A percentile compares a stretch with the other conserved stretches of the same genome.
Conservation (phyloP, 306 rosid species). For the Astragalus membranaceus region DNA sequence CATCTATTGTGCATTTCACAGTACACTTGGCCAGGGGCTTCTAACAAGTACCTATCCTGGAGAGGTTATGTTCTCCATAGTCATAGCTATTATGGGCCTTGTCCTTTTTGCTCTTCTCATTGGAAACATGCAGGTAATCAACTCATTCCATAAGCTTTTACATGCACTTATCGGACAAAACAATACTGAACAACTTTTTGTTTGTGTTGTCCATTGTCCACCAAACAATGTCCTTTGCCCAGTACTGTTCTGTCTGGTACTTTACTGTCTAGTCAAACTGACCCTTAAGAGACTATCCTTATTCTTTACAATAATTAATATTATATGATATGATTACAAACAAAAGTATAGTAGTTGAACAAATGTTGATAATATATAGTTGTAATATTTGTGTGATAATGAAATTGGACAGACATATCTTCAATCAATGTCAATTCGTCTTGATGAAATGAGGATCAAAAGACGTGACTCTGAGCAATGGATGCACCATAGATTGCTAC, state of each 20-base stretch:
- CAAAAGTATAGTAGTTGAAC: no score
- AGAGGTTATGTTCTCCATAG: conserved; percentile 69
- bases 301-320: no score
- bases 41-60: conserved; percentile 59
- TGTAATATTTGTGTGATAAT: neutral
- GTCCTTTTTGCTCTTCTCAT: conserved; percentile 73
- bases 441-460: conserved; percentile 46
- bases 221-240: no score
- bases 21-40: conserved; percentile 91
- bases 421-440: conserved; percentile 37
- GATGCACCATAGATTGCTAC: conserved; percentile 20
- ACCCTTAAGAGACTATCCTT: no score
- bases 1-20: conserved; percentile 27
- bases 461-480: conserved; percentile 24
- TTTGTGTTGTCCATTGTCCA: no score
- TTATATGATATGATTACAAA: no score
- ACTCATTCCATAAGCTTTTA: neutral
- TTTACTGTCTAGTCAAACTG: no score
- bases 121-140: conserved; percentile 87
- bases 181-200: no score
- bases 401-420: conserved; percentile 34
- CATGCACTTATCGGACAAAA: no score
- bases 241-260: no score
- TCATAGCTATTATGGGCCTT: conserved; percentile 57
- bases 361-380: neutral